These are phyloP conservation scores for Infundibulicybe gibba DNA, from an alignment of 768 basidiomycete genomes.

Conservation along the genomic window DNA sequence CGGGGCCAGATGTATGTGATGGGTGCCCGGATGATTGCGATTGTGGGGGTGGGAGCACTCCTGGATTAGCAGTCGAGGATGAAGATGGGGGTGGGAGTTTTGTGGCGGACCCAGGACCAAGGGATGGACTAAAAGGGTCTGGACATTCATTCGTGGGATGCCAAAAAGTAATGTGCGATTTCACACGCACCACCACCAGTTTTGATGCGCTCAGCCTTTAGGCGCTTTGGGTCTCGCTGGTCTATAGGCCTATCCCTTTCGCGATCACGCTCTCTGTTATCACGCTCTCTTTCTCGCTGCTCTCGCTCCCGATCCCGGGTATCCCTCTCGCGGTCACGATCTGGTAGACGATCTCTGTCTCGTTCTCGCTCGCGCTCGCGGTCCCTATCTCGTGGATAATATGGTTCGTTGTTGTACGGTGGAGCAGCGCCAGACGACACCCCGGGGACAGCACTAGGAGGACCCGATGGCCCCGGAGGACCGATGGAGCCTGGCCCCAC, in stretches of 20 bases:
- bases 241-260: slow-evolving; percentile 36
- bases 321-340: slow-evolving; percentile 23
- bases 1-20: slow-evolving; percentile 9
- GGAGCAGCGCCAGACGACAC: slow-evolving; percentile 10
- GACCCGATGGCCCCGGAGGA: slow-evolving; percentile 11
- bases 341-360: slow-evolving; percentile 36
- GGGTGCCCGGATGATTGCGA: slow-evolving; percentile 9
- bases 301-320: slow-evolving; percentile 16
- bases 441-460: slow-evolving; percentile 13
- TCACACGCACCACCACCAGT: slow-evolving; percentile 19
- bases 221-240: slow-evolving; percentile 57
- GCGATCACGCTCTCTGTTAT: slow-evolving; percentile 16
- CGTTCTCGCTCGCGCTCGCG: slow-evolving; percentile 18
- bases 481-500: slow-evolving; percentile 13
- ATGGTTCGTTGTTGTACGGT: slow-evolving; percentile 15
- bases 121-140: slow-evolving; percentile 36
- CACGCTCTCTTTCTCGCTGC: slow-evolving; percentile 9
- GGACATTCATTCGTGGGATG: background rate
- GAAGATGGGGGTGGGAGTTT: slow-evolving; percentile 32
- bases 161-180: background rate
- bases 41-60: slow-evolving; percentile 33
- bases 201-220: slow-evolving; percentile 44
- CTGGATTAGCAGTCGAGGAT: slow-evolving; percentile 25
- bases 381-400: slow-evolving; percentile 19
- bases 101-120: slow-evolving; percentile 32